Evolutionary conservation across 495 filamentous ascomycete species (phyloP).

Genomic region (Aspergillus panamensis): DNA sequence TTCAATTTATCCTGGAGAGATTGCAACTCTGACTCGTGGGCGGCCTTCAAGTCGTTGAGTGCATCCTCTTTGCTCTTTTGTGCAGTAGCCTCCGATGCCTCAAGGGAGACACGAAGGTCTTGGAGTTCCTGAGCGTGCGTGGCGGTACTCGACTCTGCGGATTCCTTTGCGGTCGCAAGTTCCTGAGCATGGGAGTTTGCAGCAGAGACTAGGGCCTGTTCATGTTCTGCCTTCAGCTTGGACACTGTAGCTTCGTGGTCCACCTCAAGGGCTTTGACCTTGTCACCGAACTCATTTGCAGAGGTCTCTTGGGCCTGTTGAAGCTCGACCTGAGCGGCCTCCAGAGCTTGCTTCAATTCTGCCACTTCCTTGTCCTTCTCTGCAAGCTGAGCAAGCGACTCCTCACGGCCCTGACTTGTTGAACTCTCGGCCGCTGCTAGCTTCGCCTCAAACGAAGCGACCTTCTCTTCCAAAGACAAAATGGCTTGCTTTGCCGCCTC

Average conservation of each 20-base stretch:
- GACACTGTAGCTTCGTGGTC: constrained; percentile 36
- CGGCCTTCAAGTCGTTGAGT: constrained; percentile 35
- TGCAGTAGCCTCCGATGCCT: constrained; percentile 34
- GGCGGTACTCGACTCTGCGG: constrained; percentile 31
- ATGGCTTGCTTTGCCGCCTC: constrained; percentile 34
- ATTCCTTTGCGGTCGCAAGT: constrained; percentile 33
- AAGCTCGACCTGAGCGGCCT: constrained; percentile 36
- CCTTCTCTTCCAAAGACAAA: constrained; percentile 35
- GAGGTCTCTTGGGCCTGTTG: constrained; percentile 32
- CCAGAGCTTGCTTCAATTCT: constrained; percentile 36
- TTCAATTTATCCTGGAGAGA: constrained; percentile 34
- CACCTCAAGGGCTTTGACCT: constrained; percentile 40
- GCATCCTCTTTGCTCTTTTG: constrained; percentile 30
- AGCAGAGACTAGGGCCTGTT: constrained; percentile 31
- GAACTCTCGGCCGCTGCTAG: constrained; percentile 36
- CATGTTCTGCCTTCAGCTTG: constrained; percentile 37
- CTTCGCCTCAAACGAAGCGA: constrained; percentile 38
- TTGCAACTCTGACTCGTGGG: constrained; percentile 37
- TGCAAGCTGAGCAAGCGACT: constrained; percentile 28
- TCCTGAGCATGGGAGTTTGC: constrained; percentile 35
- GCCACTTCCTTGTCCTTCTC: constrained; percentile 40
- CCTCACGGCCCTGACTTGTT: constrained; percentile 27
- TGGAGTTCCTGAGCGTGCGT: constrained; percentile 40
- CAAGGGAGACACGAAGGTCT: constrained; percentile 41
- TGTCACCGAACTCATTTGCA: constrained; percentile 30